Base-by-base conservation (phyloP, 179 eudicot genomes). In the Drosera spatulata region DNA sequence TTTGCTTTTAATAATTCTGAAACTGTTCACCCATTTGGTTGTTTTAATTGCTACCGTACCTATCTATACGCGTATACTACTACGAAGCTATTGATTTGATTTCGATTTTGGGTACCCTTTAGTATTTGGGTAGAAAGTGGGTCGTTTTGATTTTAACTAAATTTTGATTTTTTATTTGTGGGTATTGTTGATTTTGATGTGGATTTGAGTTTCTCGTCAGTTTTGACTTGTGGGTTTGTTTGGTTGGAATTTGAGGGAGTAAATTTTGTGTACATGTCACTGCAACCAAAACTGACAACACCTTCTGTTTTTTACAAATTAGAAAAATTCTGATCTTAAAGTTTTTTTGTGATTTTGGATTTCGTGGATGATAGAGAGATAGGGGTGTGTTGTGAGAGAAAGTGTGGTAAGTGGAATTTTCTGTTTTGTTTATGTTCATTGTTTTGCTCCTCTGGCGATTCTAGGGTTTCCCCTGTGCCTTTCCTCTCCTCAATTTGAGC, bases 211-310 rank as follows among this genome's bases (percentile, higher is more conserved):
- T 41, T 61, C 65, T 67, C 1, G 33, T 22, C 1, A 22, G 33
- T 22, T 22, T 53, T 67, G 71, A 60, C 65, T 60, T 45, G 53
- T 39, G 10, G 56, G 56, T 4, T 57, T 57, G 33, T 40, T 57
- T 45, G n/a, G 38, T 57, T 40, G 45, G 58, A 37, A 68, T 48
- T 22, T 22, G 33, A 22, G 55, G 71, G 53, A 53, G 61, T 65
- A 62, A 12, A 67, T 61, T 61, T 49, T 44, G 44, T 63, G 73
- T 63, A 41, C 52, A 53, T 38, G 61, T 63, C 70, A 66, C 75
- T 66, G 79, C 72, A 58, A 22, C 70, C 67, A 70, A 74, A 70
- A 73, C 69, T 66, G 79, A 70, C 79, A 57, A 66, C 72, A 62
- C 72, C 33, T 22, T 58, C 61, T 49, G 15, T 40, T 10, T 43